Base-by-base conservation (phyloP, 2,329 filamentous ascomycete genomes). In the Cercospora beticola region DNA sequence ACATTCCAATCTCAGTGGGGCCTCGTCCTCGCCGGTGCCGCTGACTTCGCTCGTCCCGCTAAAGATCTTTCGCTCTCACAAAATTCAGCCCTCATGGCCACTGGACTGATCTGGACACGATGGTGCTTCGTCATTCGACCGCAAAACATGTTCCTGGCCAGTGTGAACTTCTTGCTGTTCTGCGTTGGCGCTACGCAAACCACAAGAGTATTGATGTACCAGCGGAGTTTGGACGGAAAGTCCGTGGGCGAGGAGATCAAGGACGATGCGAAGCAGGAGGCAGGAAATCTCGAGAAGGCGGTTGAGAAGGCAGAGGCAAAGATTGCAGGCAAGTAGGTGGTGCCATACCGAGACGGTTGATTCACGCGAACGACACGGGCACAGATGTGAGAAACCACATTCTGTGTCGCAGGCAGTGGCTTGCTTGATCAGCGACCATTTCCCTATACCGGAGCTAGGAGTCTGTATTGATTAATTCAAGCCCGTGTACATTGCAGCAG, bases 51-150 rank as follows among this genome's bases (percentile, higher is more conserved):
- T 71, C 93, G 95, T 75, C 95, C 95, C 33, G 93, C 92, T 71
- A 92, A 96, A 81, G 93, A 93, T 81, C 92, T 99, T 74, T 97
- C 94, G 49, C 85, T 97, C 71, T 95, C 92, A 31, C 94, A 97
- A 83, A 99, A 98, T 84, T 85, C 86, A 62, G 94, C 95, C 68
- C 87, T 99, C 75, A 95, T 92, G 79, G 89, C 89, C 76, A 99
- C 95, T 9, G 95, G 95, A 74, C 83, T 91, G 73, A 99, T 99
- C 86, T 99, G 95, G 95, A 99, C 95, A 57, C 89, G 95, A 74
- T 99, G 95, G 95, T 99, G 95, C 86, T 86, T 98, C 79, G 91
- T 99, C 81, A 99, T 99, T 83, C 93, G 89, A 82, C 95, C 95
- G 67, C 89, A 89, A 82, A 99, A 99, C 86, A 84, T 93, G 78